phyloP scores from a whole-genome alignment of 805 yeast species.

The Ogataea methylovora region DNA sequence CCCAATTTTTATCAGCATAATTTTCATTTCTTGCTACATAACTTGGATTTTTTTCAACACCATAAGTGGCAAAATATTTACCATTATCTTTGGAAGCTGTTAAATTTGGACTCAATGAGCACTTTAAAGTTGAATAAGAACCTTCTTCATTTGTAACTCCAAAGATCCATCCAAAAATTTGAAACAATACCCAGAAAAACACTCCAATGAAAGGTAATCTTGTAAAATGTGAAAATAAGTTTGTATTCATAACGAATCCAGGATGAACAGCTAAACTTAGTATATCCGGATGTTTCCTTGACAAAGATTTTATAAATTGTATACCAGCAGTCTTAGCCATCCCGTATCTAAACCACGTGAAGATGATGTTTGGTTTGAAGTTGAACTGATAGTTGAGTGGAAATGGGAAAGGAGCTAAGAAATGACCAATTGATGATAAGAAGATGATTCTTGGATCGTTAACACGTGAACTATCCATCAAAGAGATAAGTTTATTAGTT shows the following conservation, averaged over 20 bases:
- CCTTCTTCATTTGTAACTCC: conserved; percentile 74
- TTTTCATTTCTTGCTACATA: conserved; percentile 48
- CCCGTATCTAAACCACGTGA: conserved; percentile 74
- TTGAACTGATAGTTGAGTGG: conserved; percentile 42
- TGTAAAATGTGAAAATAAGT: conserved; percentile 69
- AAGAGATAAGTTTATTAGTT: conserved; percentile 50
- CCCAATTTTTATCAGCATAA: conserved; percentile 66
- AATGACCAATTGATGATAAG: conserved; percentile 61
- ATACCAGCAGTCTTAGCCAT: conserved; percentile 72
- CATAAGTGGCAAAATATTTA: conserved; percentile 56
- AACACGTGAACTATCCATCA: conserved; percentile 21
- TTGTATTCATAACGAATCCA: conserved; percentile 80
- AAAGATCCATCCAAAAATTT: conserved; percentile 56
- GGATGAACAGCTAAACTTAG: conserved; percentile 69
- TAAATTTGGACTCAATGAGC: conserved; percentile 49
- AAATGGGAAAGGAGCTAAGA: conserved; percentile 41
- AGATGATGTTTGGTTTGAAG: conserved; percentile 55
- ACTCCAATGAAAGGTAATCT: conserved; percentile 72
- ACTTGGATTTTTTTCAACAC: conserved; percentile 49
- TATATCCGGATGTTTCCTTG: conserved; percentile 59
- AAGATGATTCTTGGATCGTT: conserved; percentile 50
- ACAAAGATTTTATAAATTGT: conserved; percentile 59
- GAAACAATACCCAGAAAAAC: conserved; percentile 64
- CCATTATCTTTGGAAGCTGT: conserved; percentile 56
- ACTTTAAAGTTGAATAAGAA: conserved; percentile 52